Percentiles rank a stretch among this genome's conserved stretches.
These are phyloP conservation scores for Clarireedia hainanense DNA, from an alignment of 2,329 filamentous ascomycete species.

Conservation along the genomic window DNA sequence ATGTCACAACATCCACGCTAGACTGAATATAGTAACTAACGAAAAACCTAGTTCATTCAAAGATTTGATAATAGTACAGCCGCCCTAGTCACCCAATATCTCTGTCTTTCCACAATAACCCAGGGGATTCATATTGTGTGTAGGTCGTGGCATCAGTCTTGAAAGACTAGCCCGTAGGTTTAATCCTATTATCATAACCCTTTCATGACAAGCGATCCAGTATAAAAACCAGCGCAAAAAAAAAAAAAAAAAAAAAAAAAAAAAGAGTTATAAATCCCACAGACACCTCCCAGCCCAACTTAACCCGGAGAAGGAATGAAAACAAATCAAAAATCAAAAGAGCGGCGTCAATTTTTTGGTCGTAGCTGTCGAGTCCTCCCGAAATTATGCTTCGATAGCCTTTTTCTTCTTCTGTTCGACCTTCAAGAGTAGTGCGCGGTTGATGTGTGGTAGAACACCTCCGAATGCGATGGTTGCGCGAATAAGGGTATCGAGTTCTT, in stretches of 20 bases:
- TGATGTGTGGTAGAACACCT: slow-evolving; percentile 98
- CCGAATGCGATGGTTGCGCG: slow-evolving; percentile 96
- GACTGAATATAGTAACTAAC: neutral
- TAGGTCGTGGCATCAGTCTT: neutral
- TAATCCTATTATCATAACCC: slow-evolving; percentile 2
- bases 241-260: slow-evolving; percentile 4
- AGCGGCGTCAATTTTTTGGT: neutral
- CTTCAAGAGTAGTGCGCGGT: slow-evolving; percentile 90
- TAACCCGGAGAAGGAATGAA: slow-evolving; percentile 5
- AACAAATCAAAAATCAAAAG: neutral
- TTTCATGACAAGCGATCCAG: slow-evolving; percentile 6
- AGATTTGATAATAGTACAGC: neutral
- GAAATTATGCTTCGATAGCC: slow-evolving; percentile 32
- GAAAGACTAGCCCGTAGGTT: neutral
- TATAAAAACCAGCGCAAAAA: slow-evolving; percentile 2
- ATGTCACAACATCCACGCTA: neutral
- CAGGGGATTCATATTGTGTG: neutral
- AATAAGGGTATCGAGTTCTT: slow-evolving; percentile 96
- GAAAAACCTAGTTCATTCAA: neutral
- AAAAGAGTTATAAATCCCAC: slow-evolving; percentile 3
- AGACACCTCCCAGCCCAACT: slow-evolving; percentile 8
- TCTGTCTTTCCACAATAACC: neutral
- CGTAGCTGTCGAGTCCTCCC: neutral
- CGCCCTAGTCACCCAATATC: neutral
- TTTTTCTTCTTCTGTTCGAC: slow-evolving; percentile 96